Evolutionary conservation across 305 asterid genomes (phyloP), one percentile per base, ranked within the genome.

Genomic region (Petunia hybrid): DNA sequence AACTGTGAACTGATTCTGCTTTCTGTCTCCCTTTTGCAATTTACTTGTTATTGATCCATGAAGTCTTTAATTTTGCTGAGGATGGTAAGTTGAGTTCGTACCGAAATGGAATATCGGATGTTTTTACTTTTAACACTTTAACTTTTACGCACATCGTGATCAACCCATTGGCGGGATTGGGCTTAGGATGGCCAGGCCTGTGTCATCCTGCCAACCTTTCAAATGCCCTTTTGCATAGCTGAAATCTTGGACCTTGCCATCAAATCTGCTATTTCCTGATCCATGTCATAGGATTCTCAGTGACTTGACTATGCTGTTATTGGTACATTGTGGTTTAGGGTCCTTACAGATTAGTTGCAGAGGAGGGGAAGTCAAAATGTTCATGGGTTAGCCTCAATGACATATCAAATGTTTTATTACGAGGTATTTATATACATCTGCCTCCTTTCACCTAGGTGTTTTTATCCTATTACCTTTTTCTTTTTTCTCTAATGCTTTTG

Each of bases 331-430:
- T 76, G 76, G 51, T 82, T 80, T 87, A 96, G 99, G 99, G 95
- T 82, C 99, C 99, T 76, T 96, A 91, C 90, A 91, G 97, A 84
- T 87, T 94, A 90, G 98, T 96, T 79, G 98, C 97, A 0, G 98
- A 96, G 85, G 98, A 94, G 90, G 99, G 99, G n/a, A 96, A 93
- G 85, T 91, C 99, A 14, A 94, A 93, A 85, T 92, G 97, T 91
- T 92, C 98, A 6, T 90, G 98, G 97, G 98, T 96, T 89, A 94
- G 93, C 87, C 97, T 96, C 86, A 93, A 93, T 83, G 98, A 96
- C 89, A 86, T 92, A 82, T 93, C 99, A 36, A 92, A 93, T 82
- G 95, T 86, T 85, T 83, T 91, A 87, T 94, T 91, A 80, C 92
- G 89, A 92, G 99, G 98, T 96, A 90, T 81, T 78, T 78, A 56